phyloP scores from a whole-genome alignment of 495 filamentous ascomycete genomes.

The Hamigera avellanea region DNA sequence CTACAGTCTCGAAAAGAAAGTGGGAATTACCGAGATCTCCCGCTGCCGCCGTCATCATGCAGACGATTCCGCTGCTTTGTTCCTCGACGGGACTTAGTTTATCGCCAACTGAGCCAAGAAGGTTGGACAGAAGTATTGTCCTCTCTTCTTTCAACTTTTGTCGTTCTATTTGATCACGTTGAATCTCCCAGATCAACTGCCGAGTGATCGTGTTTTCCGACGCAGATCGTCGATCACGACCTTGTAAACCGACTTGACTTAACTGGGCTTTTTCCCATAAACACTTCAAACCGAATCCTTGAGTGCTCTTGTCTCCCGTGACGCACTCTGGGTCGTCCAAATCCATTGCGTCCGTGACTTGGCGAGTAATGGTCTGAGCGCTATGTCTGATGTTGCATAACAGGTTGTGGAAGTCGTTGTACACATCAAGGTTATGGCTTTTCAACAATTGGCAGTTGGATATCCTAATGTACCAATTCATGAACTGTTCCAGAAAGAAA shows the following conservation, averaged over 20 bases:
- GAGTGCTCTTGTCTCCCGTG: slow-evolving; percentile 1
- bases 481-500: slow-evolving; percentile 35
- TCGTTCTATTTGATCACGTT: slow-evolving; percentile 24
- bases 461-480: slow-evolving; percentile 34
- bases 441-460: slow-evolving; percentile 31
- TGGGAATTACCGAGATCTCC: neutral
- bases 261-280: slow-evolving; percentile 27
- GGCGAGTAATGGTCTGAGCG: slow-evolving; percentile 12
- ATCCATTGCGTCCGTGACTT: slow-evolving; percentile 13
- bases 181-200: slow-evolving; percentile 33
- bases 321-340: slow-evolving; percentile 12
- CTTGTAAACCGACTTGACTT: slow-evolving; percentile 27
- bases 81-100: slow-evolving; percentile 17
- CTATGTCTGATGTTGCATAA: slow-evolving; percentile 24
- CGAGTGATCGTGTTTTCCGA: slow-evolving; percentile 29
- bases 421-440: slow-evolving; percentile 34
- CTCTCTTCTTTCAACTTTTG: slow-evolving; percentile 14
- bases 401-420: slow-evolving; percentile 30
- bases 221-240: slow-evolving; percentile 22
- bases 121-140: slow-evolving; percentile 15
- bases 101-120: slow-evolving; percentile 14
- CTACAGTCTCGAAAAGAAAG: no score
- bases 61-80: slow-evolving; percentile 22
- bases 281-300: slow-evolving; percentile 12
- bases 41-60: slow-evolving; percentile 23